Percentiles rank a stretch among this genome's conserved stretches.
Conservation (phyloP, 768 basidiomycete genomes). For the Grammothele lineata region DNA sequence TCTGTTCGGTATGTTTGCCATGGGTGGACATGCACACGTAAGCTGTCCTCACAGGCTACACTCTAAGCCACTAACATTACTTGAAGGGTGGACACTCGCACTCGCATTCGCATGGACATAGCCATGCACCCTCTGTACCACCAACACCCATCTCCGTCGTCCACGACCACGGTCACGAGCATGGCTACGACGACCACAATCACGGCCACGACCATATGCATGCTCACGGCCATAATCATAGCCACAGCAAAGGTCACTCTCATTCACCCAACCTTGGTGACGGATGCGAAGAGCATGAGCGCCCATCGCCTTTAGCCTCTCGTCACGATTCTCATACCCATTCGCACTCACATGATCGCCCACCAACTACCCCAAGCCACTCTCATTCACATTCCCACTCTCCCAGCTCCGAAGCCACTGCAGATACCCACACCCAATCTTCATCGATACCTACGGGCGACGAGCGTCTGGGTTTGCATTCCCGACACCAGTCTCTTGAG, state of each 20-base stretch:
- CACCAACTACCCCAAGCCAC: constrained; percentile 15
- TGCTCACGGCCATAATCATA: constrained; percentile 27
- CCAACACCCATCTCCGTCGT: not conserved
- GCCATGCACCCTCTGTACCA: constrained; percentile 29
- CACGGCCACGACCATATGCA: constrained; percentile 26
- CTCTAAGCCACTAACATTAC: not conserved
- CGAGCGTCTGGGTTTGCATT: constrained; percentile 6
- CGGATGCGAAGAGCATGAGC: constrained; percentile 2
- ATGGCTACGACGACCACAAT: constrained; percentile 4
- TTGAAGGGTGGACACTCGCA: constrained; percentile 53
- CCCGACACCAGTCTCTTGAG: constrained; percentile 17
- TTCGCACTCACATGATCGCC: constrained; percentile 24
- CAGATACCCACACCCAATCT: constrained; percentile 15
- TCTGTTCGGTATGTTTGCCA: constrained; percentile 97
- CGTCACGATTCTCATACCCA: constrained; percentile 16
- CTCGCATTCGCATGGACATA: constrained; percentile 29
- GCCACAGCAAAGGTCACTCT: constrained; percentile 21
- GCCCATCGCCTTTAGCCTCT: constrained; percentile 21
- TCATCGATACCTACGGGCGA: constrained; percentile 2
- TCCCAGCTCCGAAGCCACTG: not conserved
- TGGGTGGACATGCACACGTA: constrained; percentile 92
- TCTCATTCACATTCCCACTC: constrained; percentile 12
- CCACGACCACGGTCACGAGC: constrained; percentile 6
- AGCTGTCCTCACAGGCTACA: not conserved
- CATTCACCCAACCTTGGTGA: constrained; percentile 1